Percentiles rank a stretch among this genome's conserved stretches.
These are phyloP conservation scores for Hebeloma cylindrosporum DNA, from an alignment of 768 basidiomycete genomes.

Conservation along the genomic window DNA sequence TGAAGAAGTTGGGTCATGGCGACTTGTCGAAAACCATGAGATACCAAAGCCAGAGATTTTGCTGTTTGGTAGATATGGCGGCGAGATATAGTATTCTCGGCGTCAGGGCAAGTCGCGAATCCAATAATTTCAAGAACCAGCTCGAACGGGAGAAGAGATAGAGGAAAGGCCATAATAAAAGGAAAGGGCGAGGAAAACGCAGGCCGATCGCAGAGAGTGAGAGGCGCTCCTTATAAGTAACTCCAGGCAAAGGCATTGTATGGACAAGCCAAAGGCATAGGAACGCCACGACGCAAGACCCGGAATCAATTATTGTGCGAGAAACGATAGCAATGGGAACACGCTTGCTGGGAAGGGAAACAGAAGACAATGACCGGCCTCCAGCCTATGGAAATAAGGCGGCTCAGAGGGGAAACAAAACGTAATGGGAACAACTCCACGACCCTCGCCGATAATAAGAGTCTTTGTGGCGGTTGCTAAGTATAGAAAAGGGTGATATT, in stretches of 20 bases:
- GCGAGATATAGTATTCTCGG: conserved; percentile 6
- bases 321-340: not conserved
- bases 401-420: conserved; percentile 1
- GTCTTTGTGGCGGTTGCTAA: not conserved
- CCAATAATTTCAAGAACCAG: conserved; percentile 35
- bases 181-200: not conserved
- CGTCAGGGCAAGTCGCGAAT: conserved; percentile 30
- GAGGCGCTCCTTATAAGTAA: too few relatives aligned
- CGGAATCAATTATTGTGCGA: not conserved
- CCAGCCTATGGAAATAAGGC: conserved; percentile 3
- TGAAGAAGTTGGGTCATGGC: conserved; percentile 40
- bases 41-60: conserved; percentile 33
- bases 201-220: too few relatives aligned
- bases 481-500: not conserved
- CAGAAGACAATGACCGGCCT: not conserved
- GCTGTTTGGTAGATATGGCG: conserved; percentile 26
- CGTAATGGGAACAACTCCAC: conserved; percentile 9
- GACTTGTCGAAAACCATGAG: conserved; percentile 29
- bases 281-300: too few relatives aligned
- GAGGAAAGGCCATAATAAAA: conserved; percentile 15
- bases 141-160: conserved; percentile 34
- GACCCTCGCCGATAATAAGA: conserved; percentile 1
- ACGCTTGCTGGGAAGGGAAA: not conserved
- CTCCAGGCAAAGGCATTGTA: too few relatives aligned
- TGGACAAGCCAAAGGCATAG: too few relatives aligned